Conservation (phyloP, 1,139 yeast genomes). For the Blastobotrys buckinghamii region DNA sequence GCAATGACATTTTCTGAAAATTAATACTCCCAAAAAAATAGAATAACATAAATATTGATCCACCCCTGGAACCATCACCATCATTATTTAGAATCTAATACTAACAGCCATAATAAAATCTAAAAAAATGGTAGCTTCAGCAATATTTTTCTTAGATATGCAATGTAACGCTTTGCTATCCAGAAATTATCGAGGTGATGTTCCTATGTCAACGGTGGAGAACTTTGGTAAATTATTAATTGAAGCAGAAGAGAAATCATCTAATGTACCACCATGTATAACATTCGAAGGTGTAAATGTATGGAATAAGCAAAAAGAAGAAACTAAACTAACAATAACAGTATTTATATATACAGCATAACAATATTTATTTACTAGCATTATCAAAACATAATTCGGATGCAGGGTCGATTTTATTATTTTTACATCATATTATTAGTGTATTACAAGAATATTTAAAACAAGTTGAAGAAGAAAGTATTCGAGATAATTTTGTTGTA, state of each 20-base stretch:
- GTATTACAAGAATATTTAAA: slow-evolving; percentile 78
- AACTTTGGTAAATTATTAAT: slow-evolving; percentile 70
- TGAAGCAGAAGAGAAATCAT: slow-evolving; percentile 59
- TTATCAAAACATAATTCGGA: slow-evolving; percentile 72
- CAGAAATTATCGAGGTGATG: slow-evolving; percentile 89
- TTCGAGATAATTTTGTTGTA: slow-evolving; percentile 87
- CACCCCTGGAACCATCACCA: neutral
- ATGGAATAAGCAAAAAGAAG: neutral
- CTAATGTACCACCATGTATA: slow-evolving; percentile 63
- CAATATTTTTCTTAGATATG: slow-evolving; percentile 80
- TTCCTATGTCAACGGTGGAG: slow-evolving; percentile 75
- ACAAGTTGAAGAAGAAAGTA: slow-evolving; percentile 85
- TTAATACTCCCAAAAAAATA: neutral
- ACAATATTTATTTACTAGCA: slow-evolving; percentile 79
- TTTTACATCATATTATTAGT: slow-evolving; percentile 64
- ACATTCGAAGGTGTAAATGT: slow-evolving; percentile 64
- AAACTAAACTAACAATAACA: slow-evolving; percentile 1
- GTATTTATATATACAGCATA: slow-evolving; percentile 75
- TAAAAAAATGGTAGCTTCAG: slow-evolving; percentile 65
- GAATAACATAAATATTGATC: neutral
- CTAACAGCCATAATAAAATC: too few relatives aligned
- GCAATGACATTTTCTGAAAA: too few relatives aligned
- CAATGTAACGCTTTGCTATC: slow-evolving; percentile 87
- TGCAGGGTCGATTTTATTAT: slow-evolving; percentile 72
- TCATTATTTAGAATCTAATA: too few relatives aligned